phyloP scores from a whole-genome alignment of 148 eudicot genomes.

The Rhododendron vialii region DNA sequence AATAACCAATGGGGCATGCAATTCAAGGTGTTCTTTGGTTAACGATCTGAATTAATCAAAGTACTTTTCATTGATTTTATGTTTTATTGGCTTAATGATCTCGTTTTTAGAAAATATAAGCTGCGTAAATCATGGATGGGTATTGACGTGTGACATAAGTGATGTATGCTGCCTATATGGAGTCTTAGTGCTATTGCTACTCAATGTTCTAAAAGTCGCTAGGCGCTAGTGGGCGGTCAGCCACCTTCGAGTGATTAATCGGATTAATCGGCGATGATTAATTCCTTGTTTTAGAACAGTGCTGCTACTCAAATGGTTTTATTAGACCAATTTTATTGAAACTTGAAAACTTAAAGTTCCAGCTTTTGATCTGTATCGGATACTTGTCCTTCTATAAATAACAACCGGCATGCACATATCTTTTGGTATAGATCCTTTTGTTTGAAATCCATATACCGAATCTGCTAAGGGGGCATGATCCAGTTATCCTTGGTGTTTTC shows the following conservation, averaged over 20 bases:
- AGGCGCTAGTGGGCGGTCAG: too few relatives aligned
- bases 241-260: too few relatives aligned
- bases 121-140: not conserved
- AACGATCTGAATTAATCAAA: not conserved
- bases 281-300: too few relatives aligned
- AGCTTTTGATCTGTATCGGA: not conserved
- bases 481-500: not conserved
- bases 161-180: not conserved
- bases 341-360: not conserved
- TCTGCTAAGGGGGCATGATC: not conserved
- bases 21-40: not conserved
- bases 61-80: not conserved
- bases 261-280: too few relatives aligned
- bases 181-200: not conserved
- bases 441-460: not conserved
- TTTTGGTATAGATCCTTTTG: not conserved
- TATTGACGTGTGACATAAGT: not conserved
- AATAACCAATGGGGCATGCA: not conserved
- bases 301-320: not conserved
- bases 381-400: not conserved
- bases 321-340: not conserved
- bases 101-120: not conserved
- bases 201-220: too few relatives aligned
- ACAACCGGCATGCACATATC: not conserved
- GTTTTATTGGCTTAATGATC: not conserved